Evolutionary conservation across 2,329 filamentous ascomycete species (phyloP).

Genomic region (Fusarium longipes): DNA sequence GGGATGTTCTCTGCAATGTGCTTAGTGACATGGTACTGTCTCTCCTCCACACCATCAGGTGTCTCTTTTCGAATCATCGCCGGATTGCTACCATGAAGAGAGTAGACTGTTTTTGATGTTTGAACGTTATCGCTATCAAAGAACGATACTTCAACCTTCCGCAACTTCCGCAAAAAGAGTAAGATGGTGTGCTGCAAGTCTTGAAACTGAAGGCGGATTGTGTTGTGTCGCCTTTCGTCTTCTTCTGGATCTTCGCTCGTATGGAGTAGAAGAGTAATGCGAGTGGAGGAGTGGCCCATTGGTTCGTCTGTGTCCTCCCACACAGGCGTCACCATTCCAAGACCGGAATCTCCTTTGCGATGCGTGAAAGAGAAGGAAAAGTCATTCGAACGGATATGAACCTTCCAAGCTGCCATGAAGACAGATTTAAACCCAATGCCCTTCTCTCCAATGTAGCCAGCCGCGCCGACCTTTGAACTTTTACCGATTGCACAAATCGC

Average conservation of each 20-base stretch:
- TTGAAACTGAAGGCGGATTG: conserved; percentile 51
- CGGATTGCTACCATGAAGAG: conserved; percentile 17
- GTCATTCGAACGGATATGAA: conserved; percentile 57
- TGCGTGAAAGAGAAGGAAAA: conserved; percentile 60
- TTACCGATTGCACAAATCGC: conserved; percentile 60
- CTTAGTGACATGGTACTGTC: conserved; percentile 47
- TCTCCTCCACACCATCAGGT: background rate
- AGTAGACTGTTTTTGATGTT: conserved; percentile 16
- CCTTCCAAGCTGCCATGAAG: conserved; percentile 59
- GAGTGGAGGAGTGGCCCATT: conserved; percentile 42
- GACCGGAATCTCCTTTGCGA: conserved; percentile 54
- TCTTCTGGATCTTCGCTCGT: conserved; percentile 37
- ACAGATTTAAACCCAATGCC: conserved; percentile 65
- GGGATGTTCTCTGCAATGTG: conserved; percentile 46
- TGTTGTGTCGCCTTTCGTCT: conserved; percentile 31
- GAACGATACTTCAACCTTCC: conserved; percentile 48
- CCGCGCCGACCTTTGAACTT: conserved; percentile 57
- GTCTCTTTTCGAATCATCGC: conserved; percentile 17
- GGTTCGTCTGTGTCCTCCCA: conserved; percentile 51
- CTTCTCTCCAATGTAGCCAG: conserved; percentile 62
- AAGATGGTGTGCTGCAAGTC: conserved; percentile 54
- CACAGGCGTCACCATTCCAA: conserved; percentile 62
- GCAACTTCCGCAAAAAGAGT: conserved; percentile 57
- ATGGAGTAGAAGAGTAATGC: conserved; percentile 54
- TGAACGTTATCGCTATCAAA: conserved; percentile 36